Base-by-base conservation (phyloP, 768 basidiomycete genomes). In the Trametes elegans region DNA sequence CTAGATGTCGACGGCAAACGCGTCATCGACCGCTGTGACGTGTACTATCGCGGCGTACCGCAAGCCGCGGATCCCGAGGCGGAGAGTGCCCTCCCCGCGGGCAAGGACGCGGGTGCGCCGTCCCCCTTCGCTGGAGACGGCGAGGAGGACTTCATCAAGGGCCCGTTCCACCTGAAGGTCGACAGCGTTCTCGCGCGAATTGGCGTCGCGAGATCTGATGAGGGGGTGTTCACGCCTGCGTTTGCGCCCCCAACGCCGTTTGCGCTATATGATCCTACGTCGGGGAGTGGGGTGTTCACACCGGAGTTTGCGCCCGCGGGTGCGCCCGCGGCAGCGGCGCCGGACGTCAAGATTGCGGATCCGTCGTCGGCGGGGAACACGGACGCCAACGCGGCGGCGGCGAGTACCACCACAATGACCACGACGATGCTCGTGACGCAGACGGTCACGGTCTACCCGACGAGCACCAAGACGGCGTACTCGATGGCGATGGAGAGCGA, bases 1-100 rank as follows among this genome's bases (percentile, higher is more conserved):
- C 76, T 93, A 9, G 75, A 80, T 29, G 84, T 89, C n/a, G 71
- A 91, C 57, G 87, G 85, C 0, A 57, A 67, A 51, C 63, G 60
- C n/a, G 77, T 76, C 10, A 79, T 91, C 26, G 65, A 75, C 24
- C 73, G 82, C 9, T 62, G 68, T 1, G 87, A 87, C 55, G 70
- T 90, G 0, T 82, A 79, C 59, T 90, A 89, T 66, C 79, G 88
- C 5, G 66, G 78, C 19, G 71, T 65, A 0, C 62, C 67, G 13
- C 9, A 24, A 40, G 29, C 41, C 49, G 14, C 53, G 32, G 21
- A 48, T 16, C 14, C 40, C 11, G 53, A 53, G n/a, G 48, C 10
- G 31, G 47, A 34, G 31, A 21, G 24, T 9, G 50, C 28, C 3
- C 28, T 48, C n/a, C 28, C 36, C 9, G 44, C 8, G 24, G 6